Base-by-base conservation (phyloP, 306 rosid genomes). In the Vicia villosa region DNA sequence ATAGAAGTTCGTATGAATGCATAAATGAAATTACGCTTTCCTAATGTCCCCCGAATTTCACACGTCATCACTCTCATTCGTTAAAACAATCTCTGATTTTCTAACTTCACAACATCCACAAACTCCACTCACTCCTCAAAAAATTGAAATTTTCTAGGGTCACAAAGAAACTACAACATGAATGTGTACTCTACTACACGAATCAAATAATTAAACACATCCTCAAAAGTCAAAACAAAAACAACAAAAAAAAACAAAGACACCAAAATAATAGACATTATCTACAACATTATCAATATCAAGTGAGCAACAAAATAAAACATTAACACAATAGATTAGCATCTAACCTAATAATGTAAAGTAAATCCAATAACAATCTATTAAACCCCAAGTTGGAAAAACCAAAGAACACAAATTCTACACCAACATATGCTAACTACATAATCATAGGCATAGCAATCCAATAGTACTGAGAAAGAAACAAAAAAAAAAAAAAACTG, bases 231-330 rank as follows among this genome's bases (percentile, higher is more conserved):
- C n/a, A 26, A 4, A 74, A 37, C 17, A 55, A 10, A 1, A 1
- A 59, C 32, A 73, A 67, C 43, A 66, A 40, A 17, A 41, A 49
- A 26, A 4, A 74, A 37, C 17, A 55, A 10, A 1, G 1, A 59
- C 32, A 73, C 67, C 43, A 66, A 40, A 64, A 37, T 26, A 55
- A 41, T 10, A n/a, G 62, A 28, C 43, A 8, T 14, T 30, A 10
- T 15, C 68, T 15, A 15, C 36, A 17, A 15, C 36, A 17, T 59
- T 67, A 59, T 45, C 73, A 45, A 46, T 52, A 60, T 61, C 69
- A 36, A 46, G 57, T 59, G 64, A 24, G 26, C 17, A 61, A 46
- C 71, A 66, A 20, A 66, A 72, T 43, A 12, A 20, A 73, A 68
- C 42, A 63, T 16, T 1, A 20, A 54, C 28, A 43, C 47, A 32